A percentile compares a stretch with the other conserved stretches of the same genome.
Conservation (phyloP, 2,329 filamentous ascomycete species). For the Talaromyces sp. region DNA sequence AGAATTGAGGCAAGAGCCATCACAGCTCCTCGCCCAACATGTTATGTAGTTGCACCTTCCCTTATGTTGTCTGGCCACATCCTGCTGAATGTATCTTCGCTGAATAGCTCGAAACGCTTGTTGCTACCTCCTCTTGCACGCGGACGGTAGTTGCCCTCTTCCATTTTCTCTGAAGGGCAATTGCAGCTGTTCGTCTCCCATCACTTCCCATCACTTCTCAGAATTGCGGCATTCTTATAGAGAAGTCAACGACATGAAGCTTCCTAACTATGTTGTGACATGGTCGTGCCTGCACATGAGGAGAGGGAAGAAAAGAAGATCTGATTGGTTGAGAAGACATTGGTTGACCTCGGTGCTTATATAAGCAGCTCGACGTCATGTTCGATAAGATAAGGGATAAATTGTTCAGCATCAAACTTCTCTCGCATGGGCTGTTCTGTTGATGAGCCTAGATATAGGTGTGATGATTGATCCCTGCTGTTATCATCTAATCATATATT, state of each 20-base stretch:
- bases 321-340: neutral
- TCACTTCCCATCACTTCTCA: too few species aligned
- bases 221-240: too few species aligned
- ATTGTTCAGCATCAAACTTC: neutral
- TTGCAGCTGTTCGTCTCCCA: neutral
- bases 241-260: neutral
- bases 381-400: slow-evolving; percentile 5
- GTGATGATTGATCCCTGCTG: neutral
- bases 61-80: neutral
- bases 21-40: neutral
- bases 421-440: neutral
- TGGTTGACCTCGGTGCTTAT: slow-evolving; percentile 1
- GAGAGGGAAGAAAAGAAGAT: neutral
- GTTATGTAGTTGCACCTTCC: neutral
- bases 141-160: neutral
- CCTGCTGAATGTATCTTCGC: too few species aligned
- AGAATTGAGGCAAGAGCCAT: neutral
- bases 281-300: too few species aligned
- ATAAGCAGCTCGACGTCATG: slow-evolving; percentile 12
- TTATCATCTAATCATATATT: neutral
- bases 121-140: neutral
- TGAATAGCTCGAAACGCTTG: too few species aligned
- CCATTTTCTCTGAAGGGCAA: neutral
- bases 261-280: too few species aligned
- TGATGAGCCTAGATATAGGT: too few species aligned